Evolutionary conservation across 78 protist species (phyloP), one percentile per base, ranked within the genome.

Genomic region (Dictyostelium intermedium): DNA sequence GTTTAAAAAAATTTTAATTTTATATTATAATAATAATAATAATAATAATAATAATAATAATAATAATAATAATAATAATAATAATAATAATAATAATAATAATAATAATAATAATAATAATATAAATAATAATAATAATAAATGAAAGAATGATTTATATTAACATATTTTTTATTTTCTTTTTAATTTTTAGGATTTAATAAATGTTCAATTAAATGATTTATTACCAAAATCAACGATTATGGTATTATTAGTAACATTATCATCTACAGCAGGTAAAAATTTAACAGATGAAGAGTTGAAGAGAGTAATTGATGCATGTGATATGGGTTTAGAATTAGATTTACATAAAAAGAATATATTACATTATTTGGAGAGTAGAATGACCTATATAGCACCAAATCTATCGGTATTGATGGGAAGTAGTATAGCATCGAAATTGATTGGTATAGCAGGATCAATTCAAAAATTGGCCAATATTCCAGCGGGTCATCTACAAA

Each of bases 361-460:
- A 35, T 6, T 83, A 13, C 9, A 14, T 60, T 98, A 83, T 63
- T 96, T 98, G n/a, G 98, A 97, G 83, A 56, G 92, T 47, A 93
- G 98, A 41, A 98, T 98, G 97, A 18, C 69, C 4, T 93, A 85
- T 61, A 94, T 98, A 25, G 98, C 98, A 14, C 98, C 98, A 53
- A 98, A 97, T 77, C 25, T 96, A 20, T 39, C 97, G 0, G 87
- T 81, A 10, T 32, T 98, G 9, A 37, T 97, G 7, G 98, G 98
- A 10, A 20, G 96, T 37, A 39, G 91, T n/a, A 91, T 95, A 11
- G 98, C 98, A 20, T 97, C 98, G 0, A 60, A 84, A 13, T 43
- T 98, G 16, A 82, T 98, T 87, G 97, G 95, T 84, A 60, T 91
- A 30, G 98, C 98, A 2, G 98, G 98, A 2, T 96, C 98, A 25